Conservation (phyloP, 768 basidiomycete genomes). For the Clavulina sp. region DNA sequence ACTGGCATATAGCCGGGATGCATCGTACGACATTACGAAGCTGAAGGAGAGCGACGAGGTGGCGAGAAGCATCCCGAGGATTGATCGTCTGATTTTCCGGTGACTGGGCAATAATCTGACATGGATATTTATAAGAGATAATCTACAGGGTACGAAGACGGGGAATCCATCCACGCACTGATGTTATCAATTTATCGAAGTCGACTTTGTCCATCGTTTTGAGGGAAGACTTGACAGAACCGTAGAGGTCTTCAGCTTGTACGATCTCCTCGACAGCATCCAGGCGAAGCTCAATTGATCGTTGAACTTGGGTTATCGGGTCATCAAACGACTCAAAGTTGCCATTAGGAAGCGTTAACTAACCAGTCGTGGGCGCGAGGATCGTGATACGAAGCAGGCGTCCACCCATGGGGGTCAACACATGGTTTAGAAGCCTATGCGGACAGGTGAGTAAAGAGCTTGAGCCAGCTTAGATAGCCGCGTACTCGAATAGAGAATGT, state of each 20-base stretch:
- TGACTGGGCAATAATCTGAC: slow-evolving; percentile 19
- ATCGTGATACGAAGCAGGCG: slow-evolving; percentile 66
- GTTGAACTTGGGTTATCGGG: slow-evolving; percentile 25
- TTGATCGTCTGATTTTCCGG: slow-evolving; percentile 30
- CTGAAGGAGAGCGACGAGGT: slow-evolving; percentile 64
- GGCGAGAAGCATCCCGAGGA: slow-evolving; percentile 22
- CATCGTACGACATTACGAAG: slow-evolving; percentile 55
- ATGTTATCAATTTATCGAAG: slow-evolving; percentile 42
- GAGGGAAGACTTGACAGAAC: slow-evolving; percentile 46
- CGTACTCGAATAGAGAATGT: slow-evolving; percentile 68
- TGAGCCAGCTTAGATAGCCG: not conserved
- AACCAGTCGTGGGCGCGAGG: slow-evolving; percentile 65
- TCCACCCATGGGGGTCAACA: slow-evolving; percentile 79
- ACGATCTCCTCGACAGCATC: slow-evolving; percentile 80
- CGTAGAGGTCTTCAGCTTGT: slow-evolving; percentile 56
- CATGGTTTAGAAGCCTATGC: slow-evolving; percentile 52
- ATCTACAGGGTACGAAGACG: slow-evolving; percentile 21
- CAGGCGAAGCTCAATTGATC: slow-evolving; percentile 59
- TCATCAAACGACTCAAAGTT: not conserved
- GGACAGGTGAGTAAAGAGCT: not conserved
- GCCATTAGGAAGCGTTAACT: not conserved
- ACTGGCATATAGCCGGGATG: slow-evolving; percentile 43
- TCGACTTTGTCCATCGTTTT: slow-evolving; percentile 64
- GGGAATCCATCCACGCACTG: slow-evolving; percentile 1
- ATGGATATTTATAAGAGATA: not conserved